Conservation (phyloP, 768 basidiomycete species). For the Phylloporus sp. region DNA sequence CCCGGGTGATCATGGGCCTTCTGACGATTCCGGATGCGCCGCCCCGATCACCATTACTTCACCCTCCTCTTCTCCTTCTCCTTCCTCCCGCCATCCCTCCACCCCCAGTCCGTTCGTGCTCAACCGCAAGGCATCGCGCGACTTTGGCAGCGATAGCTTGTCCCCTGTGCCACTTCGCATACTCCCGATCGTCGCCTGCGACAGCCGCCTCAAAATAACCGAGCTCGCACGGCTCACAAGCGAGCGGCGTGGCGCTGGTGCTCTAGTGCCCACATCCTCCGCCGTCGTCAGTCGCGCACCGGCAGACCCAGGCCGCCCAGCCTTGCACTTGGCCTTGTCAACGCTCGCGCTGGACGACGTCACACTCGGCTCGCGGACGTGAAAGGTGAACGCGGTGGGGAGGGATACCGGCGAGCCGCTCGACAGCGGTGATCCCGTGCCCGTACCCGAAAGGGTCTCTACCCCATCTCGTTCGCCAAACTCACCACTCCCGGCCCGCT, state of each 20-base stretch:
- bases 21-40: constrained; percentile 1
- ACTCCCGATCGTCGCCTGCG: constrained; percentile 14
- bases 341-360: neutral
- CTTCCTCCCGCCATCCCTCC: constrained; percentile 2
- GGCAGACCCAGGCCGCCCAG: constrained; percentile 22
- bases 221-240: constrained; percentile 28
- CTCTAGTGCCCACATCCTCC: neutral
- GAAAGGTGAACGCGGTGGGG: constrained; percentile 6
- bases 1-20: neutral
- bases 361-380: constrained; percentile 2
- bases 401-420: constrained; percentile 14
- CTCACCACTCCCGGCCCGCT: neutral
- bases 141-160: constrained; percentile 1
- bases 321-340: neutral
- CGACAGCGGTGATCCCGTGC: constrained; percentile 5
- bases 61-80: neutral
- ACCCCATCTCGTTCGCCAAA: neutral
- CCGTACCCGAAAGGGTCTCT: neutral
- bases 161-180: neutral
- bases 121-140: constrained; percentile 1
- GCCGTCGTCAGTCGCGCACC: constrained; percentile 18
- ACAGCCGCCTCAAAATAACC: constrained; percentile 21
- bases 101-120: neutral
- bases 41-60: constrained; percentile 23
- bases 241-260: constrained; percentile 7